These are phyloP conservation scores for Chaetomidium leptoderma DNA, from an alignment of 495 filamentous ascomycete genomes.

Conservation along the genomic window DNA sequence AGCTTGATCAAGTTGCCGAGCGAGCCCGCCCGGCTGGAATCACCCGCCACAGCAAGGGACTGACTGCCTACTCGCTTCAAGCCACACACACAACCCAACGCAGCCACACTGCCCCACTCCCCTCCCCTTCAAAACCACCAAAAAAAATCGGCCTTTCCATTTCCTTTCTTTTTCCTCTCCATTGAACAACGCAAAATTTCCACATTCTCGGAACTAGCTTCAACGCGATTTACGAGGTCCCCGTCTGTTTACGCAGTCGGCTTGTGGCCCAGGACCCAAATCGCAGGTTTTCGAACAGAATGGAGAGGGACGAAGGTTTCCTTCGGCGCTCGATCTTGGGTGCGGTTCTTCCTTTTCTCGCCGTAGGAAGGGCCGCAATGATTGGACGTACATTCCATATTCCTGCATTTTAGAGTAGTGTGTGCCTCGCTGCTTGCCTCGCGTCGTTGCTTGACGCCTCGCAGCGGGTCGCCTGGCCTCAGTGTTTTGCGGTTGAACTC, in stretches of 20 bases:
- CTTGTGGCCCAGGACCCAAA: slow-evolving; percentile 42
- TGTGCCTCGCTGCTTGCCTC: no score
- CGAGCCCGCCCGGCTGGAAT: background rate
- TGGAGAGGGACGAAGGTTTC: slow-evolving; percentile 41
- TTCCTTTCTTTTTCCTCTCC: slow-evolving; percentile 34
- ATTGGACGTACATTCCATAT: slow-evolving; percentile 52
- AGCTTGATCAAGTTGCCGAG: background rate
- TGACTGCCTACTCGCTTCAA: no score
- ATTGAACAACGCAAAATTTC: slow-evolving; percentile 52
- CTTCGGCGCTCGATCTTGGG: slow-evolving; percentile 52
- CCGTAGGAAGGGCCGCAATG: slow-evolving; percentile 53
- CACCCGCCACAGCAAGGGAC: background rate
- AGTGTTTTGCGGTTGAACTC: no score
- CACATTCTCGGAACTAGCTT: slow-evolving; percentile 48
- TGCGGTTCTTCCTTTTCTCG: slow-evolving; percentile 48
- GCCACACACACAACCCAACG: background rate
- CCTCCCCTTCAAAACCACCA: slow-evolving; percentile 9
- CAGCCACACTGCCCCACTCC: slow-evolving; percentile 4
- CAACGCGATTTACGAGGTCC: slow-evolving; percentile 42
- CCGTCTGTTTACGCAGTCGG: slow-evolving; percentile 15
- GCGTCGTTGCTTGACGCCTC: no score
- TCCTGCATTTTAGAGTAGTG: background rate
- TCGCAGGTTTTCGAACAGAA: slow-evolving; percentile 46
- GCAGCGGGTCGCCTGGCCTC: no score
- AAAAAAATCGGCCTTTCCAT: slow-evolving; percentile 24